Evolutionary conservation across 192 early-diverging fungal species (phyloP).

Genomic region (Powellomyces hirtus): DNA sequence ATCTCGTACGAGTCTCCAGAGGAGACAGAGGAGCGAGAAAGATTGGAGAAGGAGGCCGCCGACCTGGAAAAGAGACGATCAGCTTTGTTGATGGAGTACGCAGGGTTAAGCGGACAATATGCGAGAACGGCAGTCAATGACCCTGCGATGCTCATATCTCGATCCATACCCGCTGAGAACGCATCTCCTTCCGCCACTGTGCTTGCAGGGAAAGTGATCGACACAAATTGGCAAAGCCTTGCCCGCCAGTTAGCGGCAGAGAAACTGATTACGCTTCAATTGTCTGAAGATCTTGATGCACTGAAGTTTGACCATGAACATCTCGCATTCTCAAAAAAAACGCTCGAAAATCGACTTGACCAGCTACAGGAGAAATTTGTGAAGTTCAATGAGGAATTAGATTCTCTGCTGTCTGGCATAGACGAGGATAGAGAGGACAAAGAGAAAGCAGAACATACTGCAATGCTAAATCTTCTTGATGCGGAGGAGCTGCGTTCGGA

Average conservation of each 20-base stretch:
- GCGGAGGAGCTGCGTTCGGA: neutral
- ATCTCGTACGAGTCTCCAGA: neutral
- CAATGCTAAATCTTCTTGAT: neutral
- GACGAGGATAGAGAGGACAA: neutral
- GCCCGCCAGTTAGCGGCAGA: neutral
- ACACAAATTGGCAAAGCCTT: neutral
- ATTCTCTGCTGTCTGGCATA: neutral
- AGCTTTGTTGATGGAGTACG: neutral
- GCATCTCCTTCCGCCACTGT: neutral
- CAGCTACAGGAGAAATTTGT: neutral
- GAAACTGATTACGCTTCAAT: neutral
- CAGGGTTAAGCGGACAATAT: neutral
- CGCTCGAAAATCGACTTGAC: neutral
- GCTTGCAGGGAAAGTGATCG: neutral
- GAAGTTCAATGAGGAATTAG: neutral
- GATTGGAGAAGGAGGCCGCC: neutral
- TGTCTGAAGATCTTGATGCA: neutral
- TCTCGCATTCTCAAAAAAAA: neutral
- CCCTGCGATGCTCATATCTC: too few relatives aligned
- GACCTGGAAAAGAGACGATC: neutral
- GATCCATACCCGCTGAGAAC: too few relatives aligned
- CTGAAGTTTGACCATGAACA: neutral
- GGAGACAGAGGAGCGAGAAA: neutral
- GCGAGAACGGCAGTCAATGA: too few relatives aligned
- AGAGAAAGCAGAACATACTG: too few relatives aligned